These are phyloP conservation scores for Periconia macrospinosa DNA, from an alignment of 2,329 filamentous ascomycete species.

Conservation along the genomic window DNA sequence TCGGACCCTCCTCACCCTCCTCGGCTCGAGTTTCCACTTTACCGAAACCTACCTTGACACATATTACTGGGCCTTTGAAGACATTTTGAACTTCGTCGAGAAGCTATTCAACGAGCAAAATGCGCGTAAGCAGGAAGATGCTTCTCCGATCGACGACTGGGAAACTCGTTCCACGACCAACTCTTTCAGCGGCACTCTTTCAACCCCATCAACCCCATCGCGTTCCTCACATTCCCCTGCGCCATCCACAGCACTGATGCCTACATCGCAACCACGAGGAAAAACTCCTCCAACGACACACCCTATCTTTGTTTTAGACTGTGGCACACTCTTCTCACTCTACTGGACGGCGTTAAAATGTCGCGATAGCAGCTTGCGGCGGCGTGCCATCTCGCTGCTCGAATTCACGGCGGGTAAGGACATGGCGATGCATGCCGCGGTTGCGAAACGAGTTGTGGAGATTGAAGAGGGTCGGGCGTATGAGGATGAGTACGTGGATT, in stretches of 20 bases:
- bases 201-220: background rate
- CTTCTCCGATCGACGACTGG: slow-evolving; percentile 1
- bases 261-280: background rate
- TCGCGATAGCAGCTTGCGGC: slow-evolving; percentile 11
- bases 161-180: background rate
- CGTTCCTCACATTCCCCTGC: background rate
- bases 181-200: background rate
- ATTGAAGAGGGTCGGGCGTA: slow-evolving; percentile 14
- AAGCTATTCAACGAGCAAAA: slow-evolving; percentile 5
- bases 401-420: slow-evolving; percentile 12
- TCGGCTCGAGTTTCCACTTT: slow-evolving; percentile 8
- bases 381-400: slow-evolving; percentile 12
- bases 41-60: slow-evolving; percentile 12
- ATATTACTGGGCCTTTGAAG: slow-evolving; percentile 13
- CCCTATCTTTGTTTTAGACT: slow-evolving; percentile 14
- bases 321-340: slow-evolving; percentile 13
- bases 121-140: too few relatives aligned
- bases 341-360: slow-evolving; percentile 15
- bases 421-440: slow-evolving; percentile 10
- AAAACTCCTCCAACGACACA: background rate
- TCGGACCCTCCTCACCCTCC: slow-evolving; percentile 4
- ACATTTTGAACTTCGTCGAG: slow-evolving; percentile 13
- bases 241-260: background rate
- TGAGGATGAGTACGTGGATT: slow-evolving; percentile 2
- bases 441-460: slow-evolving; percentile 15